Base-by-base conservation (phyloP, 192 early-diverging fungal species). In the Gonapodya prolifera region DNA sequence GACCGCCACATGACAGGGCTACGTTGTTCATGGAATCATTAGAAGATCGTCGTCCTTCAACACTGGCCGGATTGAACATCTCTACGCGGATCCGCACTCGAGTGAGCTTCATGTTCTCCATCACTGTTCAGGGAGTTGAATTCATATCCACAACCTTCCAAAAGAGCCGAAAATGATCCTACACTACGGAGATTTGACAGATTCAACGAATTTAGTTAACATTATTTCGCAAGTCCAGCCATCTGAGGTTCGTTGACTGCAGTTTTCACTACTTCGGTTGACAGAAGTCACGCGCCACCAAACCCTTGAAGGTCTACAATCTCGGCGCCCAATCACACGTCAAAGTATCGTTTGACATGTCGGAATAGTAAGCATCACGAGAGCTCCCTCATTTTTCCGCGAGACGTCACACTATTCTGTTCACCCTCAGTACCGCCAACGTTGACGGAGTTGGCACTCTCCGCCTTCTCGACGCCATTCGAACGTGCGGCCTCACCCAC, bases 1-100 rank as follows among this genome's bases (percentile, higher is more conserved):
- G 18, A 30, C 1, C 35, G 34, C 17, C n/a, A n/a, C n/a, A n/a
- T n/a, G n/a, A n/a, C n/a, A n/a, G 82, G 84, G 84, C 36, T 93
- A 93, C 80, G 87, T 84, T 74, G 92, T 93, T 45, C 92, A 93
- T 76, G 92, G 92, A 69, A 91, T 93, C 80, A 91, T 93, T 70
- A 89, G 92, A 75, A 86, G 91, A 69, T 93, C 92, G 1, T 93
- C 92, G 30, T 93, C 92, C 28, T 92, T 92, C 86, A 92, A 92
- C 80, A 92, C 92, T 34, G 91, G 90, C 31, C 84, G 91, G 80
- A 91, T 92, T 78, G 87, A 89, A 70, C 91, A 91, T 81, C 84
- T 93, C 73, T 92, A 93, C 79, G 87, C 88, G 77, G 91, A 92
- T 81, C 83, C 82, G 77, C 91, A 92, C 75, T 85, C 85, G 78